phyloP scores from a whole-genome alignment of 2,329 filamentous ascomycete genomes.

The Hypomyces perniciosus region DNA sequence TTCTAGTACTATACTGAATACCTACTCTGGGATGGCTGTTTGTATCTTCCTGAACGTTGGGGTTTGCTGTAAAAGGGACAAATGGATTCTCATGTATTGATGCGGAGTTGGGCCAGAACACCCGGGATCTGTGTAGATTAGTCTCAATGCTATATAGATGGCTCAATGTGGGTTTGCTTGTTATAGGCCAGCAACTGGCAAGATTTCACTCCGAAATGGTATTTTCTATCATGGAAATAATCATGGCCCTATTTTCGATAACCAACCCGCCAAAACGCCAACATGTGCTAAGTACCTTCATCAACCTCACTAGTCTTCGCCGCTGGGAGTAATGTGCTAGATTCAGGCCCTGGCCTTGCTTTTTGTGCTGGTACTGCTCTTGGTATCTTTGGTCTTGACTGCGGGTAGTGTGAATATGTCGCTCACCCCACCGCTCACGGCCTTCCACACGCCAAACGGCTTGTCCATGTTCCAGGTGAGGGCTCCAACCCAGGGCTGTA shows the following conservation, averaged over 20 bases:
- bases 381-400: conserved; percentile 52
- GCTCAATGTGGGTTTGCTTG: neutral
- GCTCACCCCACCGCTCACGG: conserved; percentile 58
- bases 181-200: neutral
- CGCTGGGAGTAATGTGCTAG: neutral
- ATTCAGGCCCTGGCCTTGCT: neutral
- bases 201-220: neutral
- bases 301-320: too few species aligned
- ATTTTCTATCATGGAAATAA: neutral
- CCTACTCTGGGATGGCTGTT: neutral
- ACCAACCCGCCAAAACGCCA: conserved; percentile 16
- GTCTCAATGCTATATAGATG: neutral
- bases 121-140: neutral
- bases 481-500: conserved; percentile 92
- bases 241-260: neutral
- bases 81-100: neutral
- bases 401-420: conserved; percentile 59
- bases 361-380: conserved; percentile 4
- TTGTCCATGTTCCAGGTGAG: conserved; percentile 70
- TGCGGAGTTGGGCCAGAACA: neutral
- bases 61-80: neutral
- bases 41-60: neutral
- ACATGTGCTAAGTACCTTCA: neutral
- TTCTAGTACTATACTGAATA: neutral
- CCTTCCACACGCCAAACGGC: conserved; percentile 58